Evolutionary conservation across 768 basidiomycete species (phyloP), one percentile per base, ranked within the genome.

Genomic region (Lentinula edodes): DNA sequence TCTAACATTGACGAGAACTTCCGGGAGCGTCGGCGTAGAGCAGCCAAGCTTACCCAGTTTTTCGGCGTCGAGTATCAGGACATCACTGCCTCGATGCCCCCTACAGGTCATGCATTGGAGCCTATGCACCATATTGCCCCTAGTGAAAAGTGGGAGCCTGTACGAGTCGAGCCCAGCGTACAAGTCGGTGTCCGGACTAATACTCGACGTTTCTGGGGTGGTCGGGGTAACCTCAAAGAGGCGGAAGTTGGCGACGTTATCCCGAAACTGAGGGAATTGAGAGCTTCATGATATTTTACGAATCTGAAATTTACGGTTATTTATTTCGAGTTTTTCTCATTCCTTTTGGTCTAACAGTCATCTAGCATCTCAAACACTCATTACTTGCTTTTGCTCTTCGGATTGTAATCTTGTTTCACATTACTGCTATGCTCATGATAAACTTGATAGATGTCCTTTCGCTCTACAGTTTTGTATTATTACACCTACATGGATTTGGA

Each of bases 1-100:
- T 46, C 58, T 36, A 58, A 61, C 52, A 9, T 52, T n/a, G 52
- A 42, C 45, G 58, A 20, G 36, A 56, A 45, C 15, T 73, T 72
- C 53, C 69, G 66, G 39, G 71, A 72, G 32, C 75, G 79, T 42
- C 72, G 79, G n/a, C 69, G 76, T 7, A 78, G 82, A 35, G 78
- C 78, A n/a, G 79, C 77, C 61, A 86, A 85, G 68, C 70, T 86
- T 45, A 75, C 81, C 28, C 79, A 78, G 48, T 85, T 86, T 71
- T 85, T 85, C 68, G 83, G 84, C 13, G 83, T 84, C 36, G 75
- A 71, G 32, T 78, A 78, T 64, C 71, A 78, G 58, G 79, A 82
- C 64, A 72, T 86, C 34, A 69, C 74, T 4, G 63, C 69, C 28
- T 69, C 72, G 2, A 51, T 70, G 48, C 39, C 63, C 18, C 18